A percentile compares a stretch with the other conserved stretches of the same genome.
These are phyloP conservation scores for Onygenales sp. DNA, from an alignment of 2,329 filamentous ascomycete species.

Conservation along the genomic window DNA sequence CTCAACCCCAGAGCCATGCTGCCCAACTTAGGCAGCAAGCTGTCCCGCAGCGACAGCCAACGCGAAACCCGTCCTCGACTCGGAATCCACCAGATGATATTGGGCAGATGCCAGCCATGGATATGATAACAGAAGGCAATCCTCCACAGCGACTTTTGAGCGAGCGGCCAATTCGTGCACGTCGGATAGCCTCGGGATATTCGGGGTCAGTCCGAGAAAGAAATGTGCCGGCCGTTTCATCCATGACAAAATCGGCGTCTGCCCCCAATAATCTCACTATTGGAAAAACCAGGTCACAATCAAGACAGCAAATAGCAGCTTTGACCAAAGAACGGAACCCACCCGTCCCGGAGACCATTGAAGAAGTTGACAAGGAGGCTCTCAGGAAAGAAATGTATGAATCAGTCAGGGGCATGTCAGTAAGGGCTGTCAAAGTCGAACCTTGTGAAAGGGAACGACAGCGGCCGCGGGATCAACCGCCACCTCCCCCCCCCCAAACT, in stretches of 20 bases:
- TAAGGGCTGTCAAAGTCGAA: slow-evolving; percentile 1
- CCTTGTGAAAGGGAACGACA: background rate
- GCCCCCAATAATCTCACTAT: slow-evolving; percentile 25
- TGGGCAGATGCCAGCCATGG: slow-evolving; percentile 8
- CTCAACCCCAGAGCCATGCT: slow-evolving; percentile 33
- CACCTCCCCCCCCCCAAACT: background rate
- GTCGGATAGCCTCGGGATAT: slow-evolving; percentile 26
- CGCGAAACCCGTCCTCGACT: slow-evolving; percentile 19
- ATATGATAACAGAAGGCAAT: slow-evolving; percentile 2
- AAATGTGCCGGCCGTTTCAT: slow-evolving; percentile 17
- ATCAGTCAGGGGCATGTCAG: background rate
- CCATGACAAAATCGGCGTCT: slow-evolving; percentile 23
- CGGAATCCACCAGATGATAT: slow-evolving; percentile 12
- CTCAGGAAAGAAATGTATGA: slow-evolving; percentile 1
- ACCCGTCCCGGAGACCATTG: slow-evolving; percentile 10
- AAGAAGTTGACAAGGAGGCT: slow-evolving; percentile 14
- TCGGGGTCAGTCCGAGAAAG: slow-evolving; percentile 24
- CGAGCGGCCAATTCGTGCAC: slow-evolving; percentile 30
- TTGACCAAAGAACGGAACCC: slow-evolving; percentile 15
- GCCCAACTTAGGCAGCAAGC: slow-evolving; percentile 39
- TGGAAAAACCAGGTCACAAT: slow-evolving; percentile 35
- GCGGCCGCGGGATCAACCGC: background rate
- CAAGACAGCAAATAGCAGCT: slow-evolving; percentile 25
- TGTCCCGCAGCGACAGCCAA: slow-evolving; percentile 22
- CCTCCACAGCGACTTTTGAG: slow-evolving; percentile 22